A percentile compares a stretch with the other conserved stretches of the same genome.
phyloP scores from a whole-genome alignment of 768 basidiomycete genomes.

The Boletus rubescentipes region DNA sequence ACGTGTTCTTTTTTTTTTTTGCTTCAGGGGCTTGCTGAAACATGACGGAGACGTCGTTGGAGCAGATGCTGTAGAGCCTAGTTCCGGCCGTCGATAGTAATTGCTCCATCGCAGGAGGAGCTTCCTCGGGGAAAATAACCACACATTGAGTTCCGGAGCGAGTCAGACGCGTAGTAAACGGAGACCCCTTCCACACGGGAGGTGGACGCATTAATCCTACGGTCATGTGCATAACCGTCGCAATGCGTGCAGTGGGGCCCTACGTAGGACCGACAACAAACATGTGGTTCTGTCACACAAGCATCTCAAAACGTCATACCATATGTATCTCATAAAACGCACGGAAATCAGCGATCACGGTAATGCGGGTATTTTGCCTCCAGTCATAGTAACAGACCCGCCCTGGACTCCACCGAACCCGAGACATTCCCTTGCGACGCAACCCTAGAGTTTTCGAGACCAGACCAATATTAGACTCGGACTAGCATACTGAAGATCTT shows the following conservation, averaged over 20 bases:
- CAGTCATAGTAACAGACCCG: too few relatives aligned
- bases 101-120: background rate
- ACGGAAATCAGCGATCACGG: too few relatives aligned
- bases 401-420: too few relatives aligned
- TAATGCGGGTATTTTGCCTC: too few relatives aligned
- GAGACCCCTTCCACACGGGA: background rate
- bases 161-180: background rate
- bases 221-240: background rate
- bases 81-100: background rate
- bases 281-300: background rate
- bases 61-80: background rate
- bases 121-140: background rate
- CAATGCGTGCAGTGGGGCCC: background rate
- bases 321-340: too few relatives aligned
- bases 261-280: background rate
- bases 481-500: too few relatives aligned
- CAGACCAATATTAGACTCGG: too few relatives aligned
- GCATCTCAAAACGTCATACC: background rate
- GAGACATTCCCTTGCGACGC: too few relatives aligned
- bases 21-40: background rate
- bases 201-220: background rate
- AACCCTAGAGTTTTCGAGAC: too few relatives aligned
- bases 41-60: background rate
- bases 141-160: background rate
- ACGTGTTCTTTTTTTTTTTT: background rate